Base-by-base conservation (phyloP, 108 stramenopile genomes). In the Pseudonitzschia multiseries region DNA sequence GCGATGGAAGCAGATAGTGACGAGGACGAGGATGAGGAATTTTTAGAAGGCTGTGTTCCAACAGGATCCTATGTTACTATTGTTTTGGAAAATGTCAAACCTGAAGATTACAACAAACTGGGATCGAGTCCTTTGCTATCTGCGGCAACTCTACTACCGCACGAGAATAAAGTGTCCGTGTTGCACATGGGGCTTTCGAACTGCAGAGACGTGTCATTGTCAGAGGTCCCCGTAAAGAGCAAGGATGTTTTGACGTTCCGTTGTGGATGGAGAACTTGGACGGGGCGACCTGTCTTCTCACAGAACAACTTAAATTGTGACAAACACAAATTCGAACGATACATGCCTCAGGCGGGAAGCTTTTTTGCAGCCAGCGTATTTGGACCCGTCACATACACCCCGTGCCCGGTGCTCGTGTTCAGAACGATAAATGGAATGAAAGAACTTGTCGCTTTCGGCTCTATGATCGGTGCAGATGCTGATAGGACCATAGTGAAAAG, bases 311-410 rank as follows among this genome's bases (percentile, higher is more conserved):
- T 98, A 27, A 98, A 99, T 67, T 91, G 97, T 72, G 98, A 99
- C 87, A 99, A 98, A 82, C 97, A 97, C 86, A 98, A 98, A 85
- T 97, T 96, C 69, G 96, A 96, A 78, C 82, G 98, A 31, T 99
- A 93, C 82, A 80, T 98, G 84, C 97, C 95, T 29, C 74, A 80
- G n/a, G 87, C 80, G 41, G 93, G 94, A 41, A 82, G 87, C 21
- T 97, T 90, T 82, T 87, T 95, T 73, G 97, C 95, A 0, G 92
- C 91, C 32, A 93, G 91, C 43, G 91, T 92, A 17, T 98, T 88
- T 79, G 99, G 97, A 0, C 98, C 99, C 0, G 95, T 98, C 21
- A 95, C 96, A 48, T 98, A 97, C 72, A 85, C 90, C 0, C 91
- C 94, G 6, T 93, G 91, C 66, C 97, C 97, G 20, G 90, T 96